A percentile compares a stretch with the other conserved stretches of the same genome.
Evolutionary conservation across 75 land plant species (phyloP).

Genomic region (Ceratopteris richardii): DNA sequence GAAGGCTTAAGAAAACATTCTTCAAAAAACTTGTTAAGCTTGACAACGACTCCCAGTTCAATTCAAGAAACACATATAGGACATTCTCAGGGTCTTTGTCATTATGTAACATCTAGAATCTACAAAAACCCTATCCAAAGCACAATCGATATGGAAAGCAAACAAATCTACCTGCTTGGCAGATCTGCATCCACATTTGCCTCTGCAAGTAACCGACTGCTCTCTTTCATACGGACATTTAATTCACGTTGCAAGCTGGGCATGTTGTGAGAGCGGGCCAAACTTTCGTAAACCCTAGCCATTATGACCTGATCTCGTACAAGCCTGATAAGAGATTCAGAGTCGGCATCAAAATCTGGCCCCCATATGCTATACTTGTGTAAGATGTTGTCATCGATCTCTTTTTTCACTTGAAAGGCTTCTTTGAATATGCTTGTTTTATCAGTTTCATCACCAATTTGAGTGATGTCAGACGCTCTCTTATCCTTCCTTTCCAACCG

Average conservation of each 20-base stretch:
- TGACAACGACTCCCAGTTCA: no score
- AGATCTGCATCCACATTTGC: slow-evolving; percentile 61
- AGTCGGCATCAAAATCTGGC: slow-evolving; percentile 72
- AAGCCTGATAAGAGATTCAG: slow-evolving; percentile 72
- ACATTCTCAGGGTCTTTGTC: no score
- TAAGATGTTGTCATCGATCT: slow-evolving; percentile 61
- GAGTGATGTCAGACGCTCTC: slow-evolving; percentile 54
- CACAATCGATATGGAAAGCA: no score
- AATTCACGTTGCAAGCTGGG: slow-evolving; percentile 38
- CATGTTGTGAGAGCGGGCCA: slow-evolving; percentile 63
- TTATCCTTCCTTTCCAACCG: slow-evolving; percentile 58
- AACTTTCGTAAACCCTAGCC: slow-evolving; percentile 76
- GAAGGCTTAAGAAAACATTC: no score
- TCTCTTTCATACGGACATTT: slow-evolving; percentile 46
- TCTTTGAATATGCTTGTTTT: slow-evolving; percentile 66
- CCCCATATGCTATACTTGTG: slow-evolving; percentile 94
- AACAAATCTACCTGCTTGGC: slow-evolving; percentile 42
- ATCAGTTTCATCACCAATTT: slow-evolving; percentile 57
- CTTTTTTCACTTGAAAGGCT: slow-evolving; percentile 76
- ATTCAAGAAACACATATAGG: no score
- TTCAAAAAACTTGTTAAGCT: no score
- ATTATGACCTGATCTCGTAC: slow-evolving; percentile 94
- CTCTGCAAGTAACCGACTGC: slow-evolving; percentile 45
- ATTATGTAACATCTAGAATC: no score
- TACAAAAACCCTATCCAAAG: no score